Evolutionary conservation across 345 rosid species (phyloP).

Genomic region (Pseudoturritis turrita): DNA sequence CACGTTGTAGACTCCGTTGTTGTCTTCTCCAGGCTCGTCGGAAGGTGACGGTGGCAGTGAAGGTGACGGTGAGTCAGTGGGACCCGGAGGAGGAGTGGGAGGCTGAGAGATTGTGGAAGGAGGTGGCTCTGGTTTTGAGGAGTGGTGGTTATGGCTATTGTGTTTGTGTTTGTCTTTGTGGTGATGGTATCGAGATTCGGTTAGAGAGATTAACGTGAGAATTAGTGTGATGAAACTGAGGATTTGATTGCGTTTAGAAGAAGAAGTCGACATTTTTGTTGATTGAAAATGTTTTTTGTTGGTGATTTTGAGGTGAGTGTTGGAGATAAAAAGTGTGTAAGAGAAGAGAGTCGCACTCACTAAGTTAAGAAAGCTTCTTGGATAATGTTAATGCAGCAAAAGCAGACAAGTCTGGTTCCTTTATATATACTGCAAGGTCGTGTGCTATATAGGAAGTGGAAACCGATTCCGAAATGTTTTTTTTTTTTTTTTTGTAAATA

Average conservation of each 20-base stretch:
- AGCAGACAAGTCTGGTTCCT: conserved; percentile 32
- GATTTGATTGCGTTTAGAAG: conserved; percentile 8
- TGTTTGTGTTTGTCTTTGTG: conserved; percentile 40
- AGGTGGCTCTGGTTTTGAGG: conserved; percentile 27
- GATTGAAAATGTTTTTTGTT: neutral
- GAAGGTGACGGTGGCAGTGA: conserved; percentile 32
- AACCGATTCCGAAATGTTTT: conserved; percentile 13
- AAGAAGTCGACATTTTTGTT: conserved; percentile 33
- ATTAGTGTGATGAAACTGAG: conserved; percentile 27
- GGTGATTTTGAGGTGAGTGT: conserved; percentile 20
- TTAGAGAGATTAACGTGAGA: conserved; percentile 31
- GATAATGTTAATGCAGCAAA: conserved; percentile 34
- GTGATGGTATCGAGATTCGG: conserved; percentile 46
- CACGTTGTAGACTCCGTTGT: conserved; percentile 43
- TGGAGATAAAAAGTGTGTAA: conserved; percentile 20
- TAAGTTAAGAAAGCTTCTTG: conserved; percentile 26
- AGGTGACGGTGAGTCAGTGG: conserved; percentile 25
- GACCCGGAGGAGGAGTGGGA: conserved; percentile 41
- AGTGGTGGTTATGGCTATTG: conserved; percentile 31
- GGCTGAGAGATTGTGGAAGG: conserved; percentile 29
- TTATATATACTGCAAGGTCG: conserved; percentile 28
- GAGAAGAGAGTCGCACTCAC: conserved; percentile 30
- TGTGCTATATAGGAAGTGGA: conserved; percentile 28
- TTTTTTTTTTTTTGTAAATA: neutral
- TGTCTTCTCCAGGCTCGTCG: conserved; percentile 31